Conservation (phyloP, 108 stramenopile species). For the Nitzschia inconspicua region DNA sequence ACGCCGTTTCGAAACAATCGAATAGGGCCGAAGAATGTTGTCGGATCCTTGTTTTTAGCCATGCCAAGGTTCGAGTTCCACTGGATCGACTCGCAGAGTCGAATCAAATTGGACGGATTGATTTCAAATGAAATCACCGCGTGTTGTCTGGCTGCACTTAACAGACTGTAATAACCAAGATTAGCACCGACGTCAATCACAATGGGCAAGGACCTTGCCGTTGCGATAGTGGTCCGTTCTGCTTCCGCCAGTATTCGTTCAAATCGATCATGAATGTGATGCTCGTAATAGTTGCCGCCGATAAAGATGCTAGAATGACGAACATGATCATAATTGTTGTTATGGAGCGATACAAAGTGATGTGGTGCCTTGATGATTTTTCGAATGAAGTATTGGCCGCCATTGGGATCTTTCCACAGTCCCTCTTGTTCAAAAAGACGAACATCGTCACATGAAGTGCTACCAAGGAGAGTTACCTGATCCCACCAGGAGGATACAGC, state of each 20-base stretch:
- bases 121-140: slow-evolving; percentile 52
- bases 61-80: no score
- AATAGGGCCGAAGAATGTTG: no score
- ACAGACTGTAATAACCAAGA: slow-evolving; percentile 49
- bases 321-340: slow-evolving; percentile 15
- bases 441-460: no score
- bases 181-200: slow-evolving; percentile 55
- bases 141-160: slow-evolving; percentile 38
- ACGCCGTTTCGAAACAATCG: slow-evolving; percentile 34
- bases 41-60: no score
- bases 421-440: no score
- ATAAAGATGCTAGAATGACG: slow-evolving; percentile 33
- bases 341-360: slow-evolving; percentile 6
- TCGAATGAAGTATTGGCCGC: background rate
- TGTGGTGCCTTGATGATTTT: background rate
- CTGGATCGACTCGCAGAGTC: slow-evolving; percentile 49
- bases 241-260: slow-evolving; percentile 9
- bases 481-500: no score
- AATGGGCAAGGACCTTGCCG: background rate
- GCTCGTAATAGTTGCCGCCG: slow-evolving; percentile 43
- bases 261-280: slow-evolving; percentile 20
- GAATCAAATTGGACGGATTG: slow-evolving; percentile 47
- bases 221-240: no score
- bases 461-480: no score
- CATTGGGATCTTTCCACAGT: background rate